Base-by-base conservation (phyloP, 2,329 filamentous ascomycete genomes). In the Ophiostoma quercus region DNA sequence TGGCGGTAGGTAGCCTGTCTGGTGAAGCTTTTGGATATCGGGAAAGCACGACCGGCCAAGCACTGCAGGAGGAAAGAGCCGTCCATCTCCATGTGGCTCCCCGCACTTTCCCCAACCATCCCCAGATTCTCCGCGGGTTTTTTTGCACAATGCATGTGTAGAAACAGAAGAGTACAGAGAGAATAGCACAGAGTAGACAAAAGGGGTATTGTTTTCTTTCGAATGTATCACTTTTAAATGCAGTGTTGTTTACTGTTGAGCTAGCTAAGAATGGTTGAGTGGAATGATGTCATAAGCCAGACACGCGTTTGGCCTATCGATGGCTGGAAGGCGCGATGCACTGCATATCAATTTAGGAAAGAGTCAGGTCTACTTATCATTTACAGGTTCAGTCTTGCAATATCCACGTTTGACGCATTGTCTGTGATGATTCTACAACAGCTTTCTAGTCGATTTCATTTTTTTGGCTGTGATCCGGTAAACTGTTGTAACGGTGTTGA, bases 51-150 rank as follows among this genome's bases (percentile, higher is more conserved):
- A 39, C 62, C 62, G 62, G 62, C 62, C 34, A n/a, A 22, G 19
- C 39, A 39, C 34, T 16, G 19, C 9, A 39, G 19, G 62, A 65
- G 62, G 62, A 25, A 65, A 16, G 57, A 63, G 32, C 60, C 32
- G 32, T 5, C 29, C 60, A 65, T 37, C 7, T 65, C 29, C 60
- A 65, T 37, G 62, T 65, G 32, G 62, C 32, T 65, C 62, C 34
- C 62, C 62, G 62, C 62, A 39, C 34, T 65, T 63, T 39, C 62
- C 62, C 62, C 19, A 39, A 65, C 32, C 19, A 39, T 63, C 62
- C 62, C 62, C 62, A 39, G 32, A 65, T 12, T n/a, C n/a, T 8
- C 22, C n/a, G 22, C 51, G 16, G 43, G 19, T 7, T 47, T 7
- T 1, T n/a, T 47, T 47, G 43, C 12, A 43, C 16, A 43, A 43